Percentiles rank a stretch among this genome's conserved stretches.
Conservation (phyloP, 331 rosid genomes). For the Quercus lobata region DNA sequence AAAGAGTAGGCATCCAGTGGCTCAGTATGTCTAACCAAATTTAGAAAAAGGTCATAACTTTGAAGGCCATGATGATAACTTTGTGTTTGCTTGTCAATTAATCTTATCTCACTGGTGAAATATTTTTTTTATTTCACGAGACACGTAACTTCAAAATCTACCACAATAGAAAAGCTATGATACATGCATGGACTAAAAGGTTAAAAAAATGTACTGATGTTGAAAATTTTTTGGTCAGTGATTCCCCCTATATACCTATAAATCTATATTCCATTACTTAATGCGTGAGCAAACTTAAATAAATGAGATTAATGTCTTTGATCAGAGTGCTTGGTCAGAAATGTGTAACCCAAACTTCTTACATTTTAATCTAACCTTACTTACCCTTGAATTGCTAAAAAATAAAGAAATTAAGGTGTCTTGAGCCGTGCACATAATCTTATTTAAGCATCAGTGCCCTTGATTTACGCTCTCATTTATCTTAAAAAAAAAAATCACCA, state of each 20-base stretch:
- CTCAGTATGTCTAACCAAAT: too few relatives aligned
- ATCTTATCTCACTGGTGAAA: too few relatives aligned
- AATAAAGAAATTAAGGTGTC: conserved; percentile 6
- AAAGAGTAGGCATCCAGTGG: too few relatives aligned
- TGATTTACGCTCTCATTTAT: neutral
- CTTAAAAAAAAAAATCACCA: neutral
- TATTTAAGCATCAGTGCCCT: neutral
- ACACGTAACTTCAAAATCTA: too few relatives aligned
- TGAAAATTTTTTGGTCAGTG: neutral
- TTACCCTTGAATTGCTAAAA: conserved; percentile 21
- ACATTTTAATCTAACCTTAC: neutral
- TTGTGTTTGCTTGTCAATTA: too few relatives aligned
- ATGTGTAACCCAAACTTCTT: neutral
- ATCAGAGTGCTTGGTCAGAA: conserved; percentile 12
- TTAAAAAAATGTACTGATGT: too few relatives aligned
- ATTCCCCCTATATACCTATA: conserved; percentile 8
- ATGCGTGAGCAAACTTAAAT: neutral
- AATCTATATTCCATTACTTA: neutral
- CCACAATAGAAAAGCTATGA: too few relatives aligned
- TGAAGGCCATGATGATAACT: too few relatives aligned
- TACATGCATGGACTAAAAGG: too few relatives aligned
- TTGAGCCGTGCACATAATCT: conserved; percentile 24
- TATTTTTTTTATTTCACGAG: too few relatives aligned
- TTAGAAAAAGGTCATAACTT: too few relatives aligned
- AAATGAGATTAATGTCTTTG: neutral